Evolutionary conservation across 805 yeast species (phyloP).

Genomic region (Grigorovia jiainica): DNA sequence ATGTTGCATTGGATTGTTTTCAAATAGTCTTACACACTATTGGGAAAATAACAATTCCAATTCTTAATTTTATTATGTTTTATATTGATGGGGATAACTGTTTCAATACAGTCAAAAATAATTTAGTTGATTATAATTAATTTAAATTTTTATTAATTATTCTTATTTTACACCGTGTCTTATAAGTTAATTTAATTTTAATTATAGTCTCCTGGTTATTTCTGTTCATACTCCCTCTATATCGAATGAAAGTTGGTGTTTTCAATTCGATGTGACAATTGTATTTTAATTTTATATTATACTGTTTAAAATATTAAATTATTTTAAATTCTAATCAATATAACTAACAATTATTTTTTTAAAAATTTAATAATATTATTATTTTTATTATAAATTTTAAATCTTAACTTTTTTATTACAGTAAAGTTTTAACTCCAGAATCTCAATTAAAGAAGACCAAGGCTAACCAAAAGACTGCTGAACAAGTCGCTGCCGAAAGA

Average conservation of each 20-base stretch:
- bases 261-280: conserved; percentile 31
- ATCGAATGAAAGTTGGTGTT: conserved; percentile 34
- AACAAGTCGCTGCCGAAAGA: conserved; percentile 72
- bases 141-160: not conserved
- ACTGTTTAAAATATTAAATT: not conserved
- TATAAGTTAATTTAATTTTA: not conserved
- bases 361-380: conserved; percentile 1
- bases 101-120: not conserved
- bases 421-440: conserved; percentile 59
- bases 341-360: conserved; percentile 1
- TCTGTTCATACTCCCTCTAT: conserved; percentile 29
- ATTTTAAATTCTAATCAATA: not conserved
- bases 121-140: not conserved
- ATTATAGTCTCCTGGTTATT: conserved; percentile 19
- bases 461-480: conserved; percentile 68
- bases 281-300: conserved; percentile 10
- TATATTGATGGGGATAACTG: conserved; percentile 25
- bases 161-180: not conserved
- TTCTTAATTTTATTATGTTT: not conserved
- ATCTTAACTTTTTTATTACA: conserved; percentile 8
- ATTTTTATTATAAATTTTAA: not conserved
- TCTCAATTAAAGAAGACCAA: conserved; percentile 74
- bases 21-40: not conserved
- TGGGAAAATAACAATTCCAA: not conserved
- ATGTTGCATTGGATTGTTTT: conserved; percentile 9